phyloP scores from a whole-genome alignment of 768 basidiomycete species.

The Russula foetens region DNA sequence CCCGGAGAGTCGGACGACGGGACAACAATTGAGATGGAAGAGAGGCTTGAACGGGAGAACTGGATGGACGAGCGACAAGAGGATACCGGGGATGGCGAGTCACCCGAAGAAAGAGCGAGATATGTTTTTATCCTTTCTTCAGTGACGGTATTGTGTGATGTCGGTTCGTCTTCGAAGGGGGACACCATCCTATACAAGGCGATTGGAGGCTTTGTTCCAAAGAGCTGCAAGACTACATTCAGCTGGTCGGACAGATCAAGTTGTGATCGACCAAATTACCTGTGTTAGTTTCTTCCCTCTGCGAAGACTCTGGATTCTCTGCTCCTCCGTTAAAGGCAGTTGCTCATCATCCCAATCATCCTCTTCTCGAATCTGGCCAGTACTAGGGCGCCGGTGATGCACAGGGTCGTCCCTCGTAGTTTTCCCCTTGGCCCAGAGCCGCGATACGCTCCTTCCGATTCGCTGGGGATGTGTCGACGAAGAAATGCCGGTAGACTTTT shows the following conservation, averaged over 20 bases:
- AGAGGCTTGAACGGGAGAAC: constrained; percentile 7
- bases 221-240: constrained; percentile 30
- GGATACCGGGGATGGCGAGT: background rate
- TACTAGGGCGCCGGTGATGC: background rate
- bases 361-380: constrained; percentile 1
- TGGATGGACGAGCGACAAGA: background rate
- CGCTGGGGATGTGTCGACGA: constrained; percentile 12
- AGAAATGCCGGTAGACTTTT: background rate
- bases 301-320: constrained; percentile 35
- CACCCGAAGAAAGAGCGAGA: constrained; percentile 9
- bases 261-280: constrained; percentile 27
- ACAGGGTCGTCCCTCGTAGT: background rate
- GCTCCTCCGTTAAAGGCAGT: constrained; percentile 25
- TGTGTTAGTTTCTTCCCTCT: constrained; percentile 45
- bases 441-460: constrained; percentile 29
- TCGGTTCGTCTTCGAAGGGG: constrained; percentile 11
- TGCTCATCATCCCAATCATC: background rate
- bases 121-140: constrained; percentile 23
- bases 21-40: constrained; percentile 8
- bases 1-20: background rate
- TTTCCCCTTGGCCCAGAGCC: constrained; percentile 23
- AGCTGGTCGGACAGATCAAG: background rate
- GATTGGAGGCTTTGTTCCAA: constrained; percentile 41
- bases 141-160: constrained; percentile 3
- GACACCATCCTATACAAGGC: constrained; percentile 34